Evolutionary conservation across 2,329 filamentous ascomycete genomes (phyloP), one percentile per base, ranked within the genome.

Genomic region (Raffaelea albimanens): DNA sequence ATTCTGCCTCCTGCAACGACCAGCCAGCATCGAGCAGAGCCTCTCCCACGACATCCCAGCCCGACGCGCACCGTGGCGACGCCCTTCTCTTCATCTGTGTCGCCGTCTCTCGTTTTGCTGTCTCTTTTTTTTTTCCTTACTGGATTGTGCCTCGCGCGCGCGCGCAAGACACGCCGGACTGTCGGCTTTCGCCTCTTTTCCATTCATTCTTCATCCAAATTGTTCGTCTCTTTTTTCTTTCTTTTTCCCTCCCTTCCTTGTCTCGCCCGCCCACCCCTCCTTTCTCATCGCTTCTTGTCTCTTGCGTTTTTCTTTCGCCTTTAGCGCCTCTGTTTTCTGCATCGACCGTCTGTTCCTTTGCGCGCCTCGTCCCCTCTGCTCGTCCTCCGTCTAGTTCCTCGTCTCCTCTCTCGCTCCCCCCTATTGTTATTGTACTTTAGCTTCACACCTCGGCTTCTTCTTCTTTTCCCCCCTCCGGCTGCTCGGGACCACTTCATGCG

Each of bases 171-270:
- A 16, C n/a, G n/a, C n/a, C n/a, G 39, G 50, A 48, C 44, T 52
- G 50, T 31, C 22, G 14, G 44, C 21, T 22, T 41, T 38, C n/a
- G 13, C 5, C n/a, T n/a, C 22, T 33, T 45, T 38, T 29, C 22
- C 31, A 38, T 36, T n/a, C 21, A 18, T 2, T 43, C 40, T 23
- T 18, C 10, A 33, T 19, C 18, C n/a, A 41, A 52, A 50, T 46
- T 54, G 50, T 54, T 54, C 48, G 48, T 52, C 38, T 47, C 18
- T 48, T 47, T 29, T 49, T 36, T 48, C 43, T 38, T 48, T 40
- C 21, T 31, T 39, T 43, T 39, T 42, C 44, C 49, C 50, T 43
- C 25, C 41, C 7, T 34, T 29, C 29, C 43, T 29, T 43, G 22
- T 16, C n/a, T 51, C 23, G 22, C 41, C 21, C 22, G 19, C 39